Evolutionary conservation across 306 rosid genomes (phyloP), one percentile per base, ranked within the genome.

Genomic region (Crotalaria pallida): DNA sequence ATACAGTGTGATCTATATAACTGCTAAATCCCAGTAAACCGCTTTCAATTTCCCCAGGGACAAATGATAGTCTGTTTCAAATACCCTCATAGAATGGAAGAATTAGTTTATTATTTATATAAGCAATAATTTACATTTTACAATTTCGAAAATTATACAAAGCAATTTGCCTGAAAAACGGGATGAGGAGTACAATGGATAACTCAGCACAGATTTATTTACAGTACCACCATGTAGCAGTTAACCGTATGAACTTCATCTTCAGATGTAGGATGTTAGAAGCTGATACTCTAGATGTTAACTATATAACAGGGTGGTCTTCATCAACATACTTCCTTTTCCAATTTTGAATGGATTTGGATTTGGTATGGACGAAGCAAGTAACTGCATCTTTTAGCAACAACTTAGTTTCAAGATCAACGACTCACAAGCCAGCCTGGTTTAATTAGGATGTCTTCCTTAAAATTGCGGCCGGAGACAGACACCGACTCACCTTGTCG

Each of bases 401-500:
- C 60, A 72, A 47, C 61, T 3, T 62, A 41, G 61, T 58, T 70
- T 69, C 69, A 12, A 33, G 59, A 60, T 88, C 84, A 94, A 16
- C 88, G 76, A 66, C 86, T 84, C 61, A 88, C 98, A 23, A 94
- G 95, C 97, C 98, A 94, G 58, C 98, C 95, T 0, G 90, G 96
- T 86, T 94, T 94, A 10, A 87, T 79, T 48, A 94, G 65, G 61
- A 84, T 56, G 75, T 94, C 96, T 76, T 81, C 87, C 80, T 82
- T 88, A 73, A 94, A 94, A 82, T 94, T 81, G 75, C 98, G 97
- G 38, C 97, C 97, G 3, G 92, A 81, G 59, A 94, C 90, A 10
- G 98, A 90, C 55, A 90, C 85, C 0, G 98, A 94, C 72, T 94
- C 96, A 1, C 98, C 97, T 84, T 85, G 97, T 11, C 95, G 96